Base-by-base conservation (phyloP, 495 filamentous ascomycete genomes). In the Trichoderma virens region DNA sequence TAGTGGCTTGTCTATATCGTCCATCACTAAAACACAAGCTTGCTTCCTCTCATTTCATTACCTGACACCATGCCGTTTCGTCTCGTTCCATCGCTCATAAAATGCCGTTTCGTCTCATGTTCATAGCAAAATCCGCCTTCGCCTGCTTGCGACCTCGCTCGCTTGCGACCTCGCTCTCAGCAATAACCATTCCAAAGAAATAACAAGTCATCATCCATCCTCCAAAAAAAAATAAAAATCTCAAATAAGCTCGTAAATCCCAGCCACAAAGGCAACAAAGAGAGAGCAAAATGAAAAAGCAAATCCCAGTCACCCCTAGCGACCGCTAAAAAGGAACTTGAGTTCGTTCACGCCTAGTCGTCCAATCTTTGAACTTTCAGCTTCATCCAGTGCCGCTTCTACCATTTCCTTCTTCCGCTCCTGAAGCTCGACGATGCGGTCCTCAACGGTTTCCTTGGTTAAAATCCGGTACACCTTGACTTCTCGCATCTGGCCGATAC, bases 391-490 rank as follows among this genome's bases (percentile, higher is more conserved):
- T 18, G 93, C 94, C 3, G 84, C 80, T 60, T 89, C 84, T 56
- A 97, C 93, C 9, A 96, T 72, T 41, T 83, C 80, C 2, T 88
- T 80, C 79, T 98, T 98, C 72, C 85, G 79, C 41, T 96, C 86
- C 73, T 98, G 93, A n/a, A 97, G 78, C 16, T 78, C 82, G 35
- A 93, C 74, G 62, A 98, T 97, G 4, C 93, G 86, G 70, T 98
- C 93, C 72, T 98, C 93, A 7, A 98, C 90, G 0, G 93, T 97
- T 1, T 82, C 80, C 64, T 85, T 66, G 30, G 96, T 83, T 5
- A 97, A 74, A 27, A 98, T 80, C 4, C 90, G 88, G 72, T 97
- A 90, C 8, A 97, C 87, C 62, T 85, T 80, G 5, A 98, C 93
- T 16, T 83, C 75, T 0, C 81, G 80, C 66, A 79, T 79, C 79